These are phyloP conservation scores for Paraphaeosphaeria minitans DNA, from an alignment of 2,329 filamentous ascomycete genomes.

Conservation along the genomic window DNA sequence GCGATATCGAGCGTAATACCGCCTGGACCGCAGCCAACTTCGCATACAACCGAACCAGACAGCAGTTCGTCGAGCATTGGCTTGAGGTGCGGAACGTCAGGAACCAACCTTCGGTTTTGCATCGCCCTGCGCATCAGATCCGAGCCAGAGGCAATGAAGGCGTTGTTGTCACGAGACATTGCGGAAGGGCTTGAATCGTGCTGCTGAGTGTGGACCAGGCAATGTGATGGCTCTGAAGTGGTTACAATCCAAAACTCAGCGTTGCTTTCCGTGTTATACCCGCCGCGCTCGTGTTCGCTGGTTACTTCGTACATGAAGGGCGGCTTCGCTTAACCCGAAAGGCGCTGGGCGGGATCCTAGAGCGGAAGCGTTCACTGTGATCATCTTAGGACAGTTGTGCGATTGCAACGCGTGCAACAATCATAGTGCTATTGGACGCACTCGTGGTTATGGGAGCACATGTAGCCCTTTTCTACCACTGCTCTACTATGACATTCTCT, in stretches of 20 bases:
- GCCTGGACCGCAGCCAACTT: slow-evolving; percentile 3
- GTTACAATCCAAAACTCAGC: background rate
- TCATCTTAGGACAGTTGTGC: background rate
- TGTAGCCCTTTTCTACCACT: background rate
- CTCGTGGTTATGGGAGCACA: too few relatives aligned
- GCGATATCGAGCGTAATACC: slow-evolving; percentile 6
- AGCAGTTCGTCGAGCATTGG: background rate
- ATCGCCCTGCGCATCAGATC: slow-evolving; percentile 5
- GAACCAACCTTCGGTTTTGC: slow-evolving; percentile 3
- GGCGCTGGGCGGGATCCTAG: background rate
- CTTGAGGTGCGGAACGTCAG: slow-evolving; percentile 1
- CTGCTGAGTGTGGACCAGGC: background rate
- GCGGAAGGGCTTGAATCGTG: background rate
- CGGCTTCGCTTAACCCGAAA: background rate
- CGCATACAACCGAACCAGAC: slow-evolving; percentile 1
- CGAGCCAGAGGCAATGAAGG: slow-evolving; percentile 1
- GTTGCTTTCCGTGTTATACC: background rate
- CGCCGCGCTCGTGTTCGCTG: background rate
- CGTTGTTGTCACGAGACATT: background rate
- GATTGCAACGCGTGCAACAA: background rate
- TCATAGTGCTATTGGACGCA: background rate
- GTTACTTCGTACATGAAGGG: background rate
- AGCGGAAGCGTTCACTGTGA: background rate
- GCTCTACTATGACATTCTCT: background rate
- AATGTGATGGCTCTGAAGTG: background rate